phyloP scores from a whole-genome alignment of 495 filamentous ascomycete species.

The Amniculicola lignicola region DNA sequence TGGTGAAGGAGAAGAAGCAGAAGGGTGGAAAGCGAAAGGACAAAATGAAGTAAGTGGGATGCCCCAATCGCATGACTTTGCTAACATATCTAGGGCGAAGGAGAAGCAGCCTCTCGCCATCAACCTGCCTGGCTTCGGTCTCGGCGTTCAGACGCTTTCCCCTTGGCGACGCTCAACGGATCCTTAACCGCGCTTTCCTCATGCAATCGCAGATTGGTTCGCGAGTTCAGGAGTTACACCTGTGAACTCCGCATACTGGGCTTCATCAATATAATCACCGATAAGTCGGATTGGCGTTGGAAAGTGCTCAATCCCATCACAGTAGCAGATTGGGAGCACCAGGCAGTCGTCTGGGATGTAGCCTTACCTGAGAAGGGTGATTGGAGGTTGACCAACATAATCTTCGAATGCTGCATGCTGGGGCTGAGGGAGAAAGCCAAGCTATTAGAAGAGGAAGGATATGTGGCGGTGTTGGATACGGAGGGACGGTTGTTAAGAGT shows the following conservation, averaged over 20 bases:
- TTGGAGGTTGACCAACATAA: conserved; percentile 8
- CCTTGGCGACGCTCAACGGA: conserved; percentile 21
- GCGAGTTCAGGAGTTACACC: conserved; percentile 28
- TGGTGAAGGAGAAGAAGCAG: too few relatives aligned
- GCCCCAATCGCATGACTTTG: too few relatives aligned
- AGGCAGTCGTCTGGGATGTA: conserved; percentile 6
- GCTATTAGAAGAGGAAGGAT: neutral
- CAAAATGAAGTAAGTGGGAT: too few relatives aligned
- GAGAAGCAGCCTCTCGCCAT: too few relatives aligned
- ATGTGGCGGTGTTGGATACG: conserved; percentile 28
- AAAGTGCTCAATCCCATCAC: conserved; percentile 35
- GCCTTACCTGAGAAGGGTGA: conserved; percentile 1
- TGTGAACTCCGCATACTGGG: conserved; percentile 41
- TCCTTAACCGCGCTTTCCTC: conserved; percentile 34
- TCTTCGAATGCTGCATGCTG: conserved; percentile 16
- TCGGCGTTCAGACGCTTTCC: conserved; percentile 42
- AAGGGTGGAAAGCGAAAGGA: too few relatives aligned
- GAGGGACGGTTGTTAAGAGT: conserved; percentile 31
- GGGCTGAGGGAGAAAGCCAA: neutral
- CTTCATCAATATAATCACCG: conserved; percentile 37
- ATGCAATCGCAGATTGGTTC: conserved; percentile 28
- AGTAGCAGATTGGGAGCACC: conserved; percentile 13
- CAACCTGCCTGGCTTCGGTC: conserved; percentile 46
- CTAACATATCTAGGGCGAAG: too few relatives aligned
- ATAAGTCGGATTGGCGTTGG: conserved; percentile 35